These are phyloP conservation scores for Tilletia indica DNA, from an alignment of 1,284 basidiomycete species.

Conservation along the genomic window DNA sequence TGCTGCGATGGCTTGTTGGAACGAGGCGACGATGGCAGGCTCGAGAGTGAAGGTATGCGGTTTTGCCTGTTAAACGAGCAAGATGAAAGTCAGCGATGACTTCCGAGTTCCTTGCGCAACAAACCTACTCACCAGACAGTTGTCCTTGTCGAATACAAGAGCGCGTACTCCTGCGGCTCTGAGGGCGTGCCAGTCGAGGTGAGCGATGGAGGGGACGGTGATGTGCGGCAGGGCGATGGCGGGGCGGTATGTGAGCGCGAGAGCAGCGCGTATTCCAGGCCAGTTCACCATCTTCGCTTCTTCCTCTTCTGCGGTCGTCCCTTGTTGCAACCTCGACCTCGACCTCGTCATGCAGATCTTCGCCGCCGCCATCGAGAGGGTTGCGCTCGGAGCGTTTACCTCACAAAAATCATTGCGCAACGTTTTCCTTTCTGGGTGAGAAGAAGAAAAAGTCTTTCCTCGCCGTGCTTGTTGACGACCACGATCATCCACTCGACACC, in stretches of 20 bases:
- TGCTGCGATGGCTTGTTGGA: conserved; percentile 69
- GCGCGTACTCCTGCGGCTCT: conserved; percentile 76
- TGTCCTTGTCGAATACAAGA: conserved; percentile 94
- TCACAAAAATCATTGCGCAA: conserved; percentile 6
- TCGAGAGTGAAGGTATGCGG: conserved; percentile 24
- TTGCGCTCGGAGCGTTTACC: background rate
- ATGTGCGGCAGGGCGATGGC: conserved; percentile 12
- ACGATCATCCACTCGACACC: background rate
- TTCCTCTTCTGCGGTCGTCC: background rate
- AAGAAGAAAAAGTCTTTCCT: background rate
- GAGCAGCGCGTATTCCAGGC: conserved; percentile 9
- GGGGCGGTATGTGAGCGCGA: conserved; percentile 3
- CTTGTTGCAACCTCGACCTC: background rate
- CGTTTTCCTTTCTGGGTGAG: background rate
- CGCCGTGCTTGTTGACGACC: background rate
- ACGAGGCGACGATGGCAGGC: conserved; percentile 64
- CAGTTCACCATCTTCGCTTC: conserved; percentile 5
- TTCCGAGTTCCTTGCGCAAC: background rate
- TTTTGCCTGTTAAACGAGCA: background rate
- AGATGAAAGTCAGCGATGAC: no score
- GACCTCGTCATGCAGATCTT: background rate
- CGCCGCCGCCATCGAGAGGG: background rate
- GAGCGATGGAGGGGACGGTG: conserved; percentile 67
- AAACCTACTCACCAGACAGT: conserved; percentile 72
- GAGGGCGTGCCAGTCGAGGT: conserved; percentile 79